Conservation (phyloP, 2,329 filamentous ascomycete species). For the Atkinsonella hypoxylon region DNA sequence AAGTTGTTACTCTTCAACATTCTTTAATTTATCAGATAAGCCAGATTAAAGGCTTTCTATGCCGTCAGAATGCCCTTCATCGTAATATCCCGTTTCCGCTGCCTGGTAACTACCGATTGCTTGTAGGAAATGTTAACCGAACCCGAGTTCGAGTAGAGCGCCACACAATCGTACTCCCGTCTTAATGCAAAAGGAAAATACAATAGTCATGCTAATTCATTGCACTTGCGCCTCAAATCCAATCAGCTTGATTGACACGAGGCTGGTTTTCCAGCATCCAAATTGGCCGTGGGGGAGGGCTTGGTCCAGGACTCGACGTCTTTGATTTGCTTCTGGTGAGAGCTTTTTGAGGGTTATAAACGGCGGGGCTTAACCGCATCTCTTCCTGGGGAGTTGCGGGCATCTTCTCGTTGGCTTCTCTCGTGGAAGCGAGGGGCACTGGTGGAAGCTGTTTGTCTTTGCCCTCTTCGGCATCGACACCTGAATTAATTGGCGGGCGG, state of each 20-base stretch:
- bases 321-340: neutral
- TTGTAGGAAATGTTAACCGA: neutral
- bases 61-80: neutral
- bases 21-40: neutral
- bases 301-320: neutral
- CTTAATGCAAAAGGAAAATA: neutral
- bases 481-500: neutral
- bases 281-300: neutral
- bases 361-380: conserved; percentile 36
- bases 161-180: neutral
- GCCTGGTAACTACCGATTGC: neutral
- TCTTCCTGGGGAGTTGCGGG: conserved; percentile 10
- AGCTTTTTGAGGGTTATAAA: conserved; percentile 32
- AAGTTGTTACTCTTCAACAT: neutral
- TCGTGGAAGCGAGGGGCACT: conserved; percentile 15
- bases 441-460: conserved; percentile 19
- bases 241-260: conserved; percentile 7
- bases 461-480: neutral
- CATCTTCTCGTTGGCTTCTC: conserved; percentile 6
- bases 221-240: conserved; percentile 8
- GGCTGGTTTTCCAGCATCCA: neutral
- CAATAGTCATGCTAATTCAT: conserved; percentile 3
- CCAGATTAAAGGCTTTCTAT: neutral
- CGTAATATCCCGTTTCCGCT: neutral
- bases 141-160: too few relatives aligned